A percentile compares a stretch with the other conserved stretches of the same genome.
These are phyloP conservation scores for Sphaerulina musiva DNA, from an alignment of 2,329 filamentous ascomycete genomes.

Conservation along the genomic window DNA sequence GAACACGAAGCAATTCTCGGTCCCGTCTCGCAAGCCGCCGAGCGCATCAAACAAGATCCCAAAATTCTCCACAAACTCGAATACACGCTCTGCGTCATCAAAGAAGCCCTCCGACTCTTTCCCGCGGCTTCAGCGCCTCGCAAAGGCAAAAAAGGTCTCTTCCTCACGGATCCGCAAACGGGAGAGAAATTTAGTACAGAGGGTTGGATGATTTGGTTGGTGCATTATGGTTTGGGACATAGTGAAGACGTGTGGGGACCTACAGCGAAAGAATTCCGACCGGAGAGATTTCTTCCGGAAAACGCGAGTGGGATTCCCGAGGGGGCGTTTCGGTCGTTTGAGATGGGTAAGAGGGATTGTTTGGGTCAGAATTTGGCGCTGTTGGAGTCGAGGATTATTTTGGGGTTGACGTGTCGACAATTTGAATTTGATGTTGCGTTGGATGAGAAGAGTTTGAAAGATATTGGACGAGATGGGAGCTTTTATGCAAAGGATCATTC, in stretches of 20 bases:
- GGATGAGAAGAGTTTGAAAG: conserved; percentile 24
- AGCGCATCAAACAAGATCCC: conserved; percentile 39
- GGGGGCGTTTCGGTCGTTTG: conserved; percentile 50
- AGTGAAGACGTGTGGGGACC: conserved; percentile 36
- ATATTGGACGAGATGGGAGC: conserved; percentile 32
- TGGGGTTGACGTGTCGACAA: conserved; percentile 44
- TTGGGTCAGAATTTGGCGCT: conserved; percentile 50
- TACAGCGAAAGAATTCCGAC: conserved; percentile 40
- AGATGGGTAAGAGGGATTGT: conserved; percentile 49
- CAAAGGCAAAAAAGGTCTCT: conserved; percentile 29
- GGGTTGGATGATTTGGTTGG: conserved; percentile 39
- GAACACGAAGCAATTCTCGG: conserved; percentile 49
- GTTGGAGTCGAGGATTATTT: conserved; percentile 45
- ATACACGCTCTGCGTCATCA: conserved; percentile 48
- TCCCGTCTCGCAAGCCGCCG: conserved; percentile 15
- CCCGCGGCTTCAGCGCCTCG: conserved; percentile 43
- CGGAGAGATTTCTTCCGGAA: conserved; percentile 41
- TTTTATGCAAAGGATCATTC: conserved; percentile 23
- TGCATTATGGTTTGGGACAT: conserved; percentile 34
- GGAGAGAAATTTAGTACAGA: conserved; percentile 40
- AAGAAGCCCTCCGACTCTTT: conserved; percentile 48
- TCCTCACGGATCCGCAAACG: conserved; percentile 38
- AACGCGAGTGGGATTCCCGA: conserved; percentile 32
- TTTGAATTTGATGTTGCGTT: conserved; percentile 44
- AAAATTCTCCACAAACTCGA: conserved; percentile 46